phyloP scores from a whole-genome alignment of 306 rosid species.

The Cercis canadensis region DNA sequence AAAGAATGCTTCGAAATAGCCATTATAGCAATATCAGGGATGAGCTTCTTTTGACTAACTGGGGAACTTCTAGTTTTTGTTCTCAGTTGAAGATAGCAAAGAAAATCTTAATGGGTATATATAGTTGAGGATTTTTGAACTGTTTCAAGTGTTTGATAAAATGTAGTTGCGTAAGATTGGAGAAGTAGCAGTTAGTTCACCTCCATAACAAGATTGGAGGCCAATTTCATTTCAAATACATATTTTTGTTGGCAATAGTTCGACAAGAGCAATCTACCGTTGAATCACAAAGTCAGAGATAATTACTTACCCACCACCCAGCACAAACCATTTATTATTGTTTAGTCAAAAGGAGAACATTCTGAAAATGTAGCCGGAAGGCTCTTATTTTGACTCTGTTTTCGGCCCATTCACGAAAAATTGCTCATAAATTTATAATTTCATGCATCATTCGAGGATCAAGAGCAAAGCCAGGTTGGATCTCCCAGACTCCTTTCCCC shows the following conservation, averaged over 20 bases:
- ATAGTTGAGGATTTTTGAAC: background rate
- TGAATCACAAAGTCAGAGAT: conserved; percentile 11
- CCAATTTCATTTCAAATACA: background rate
- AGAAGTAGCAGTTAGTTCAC: conserved; percentile 21
- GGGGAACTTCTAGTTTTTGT: background rate
- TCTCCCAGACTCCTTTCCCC: background rate
- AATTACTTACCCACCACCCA: background rate
- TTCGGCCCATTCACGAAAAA: no score
- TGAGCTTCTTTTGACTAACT: background rate
- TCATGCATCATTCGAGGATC: no score
- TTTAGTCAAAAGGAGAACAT: no score
- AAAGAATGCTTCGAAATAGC: conserved; percentile 7
- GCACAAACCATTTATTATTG: no score
- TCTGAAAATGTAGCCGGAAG: no score
- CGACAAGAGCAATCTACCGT: background rate
- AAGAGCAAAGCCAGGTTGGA: no score
- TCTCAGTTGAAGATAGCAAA: background rate
- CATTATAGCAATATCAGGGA: conserved; percentile 13
- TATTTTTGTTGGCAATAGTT: background rate
- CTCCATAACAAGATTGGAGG: background rate
- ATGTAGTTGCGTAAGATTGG: conserved; percentile 15
- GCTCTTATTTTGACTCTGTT: no score
- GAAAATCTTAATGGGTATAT: conserved; percentile 1
- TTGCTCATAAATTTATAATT: no score
- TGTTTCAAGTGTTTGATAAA: conserved; percentile 16